Evolutionary conservation across 768 basidiomycete species (phyloP).

Genomic region (Lentinula guzmanii): DNA sequence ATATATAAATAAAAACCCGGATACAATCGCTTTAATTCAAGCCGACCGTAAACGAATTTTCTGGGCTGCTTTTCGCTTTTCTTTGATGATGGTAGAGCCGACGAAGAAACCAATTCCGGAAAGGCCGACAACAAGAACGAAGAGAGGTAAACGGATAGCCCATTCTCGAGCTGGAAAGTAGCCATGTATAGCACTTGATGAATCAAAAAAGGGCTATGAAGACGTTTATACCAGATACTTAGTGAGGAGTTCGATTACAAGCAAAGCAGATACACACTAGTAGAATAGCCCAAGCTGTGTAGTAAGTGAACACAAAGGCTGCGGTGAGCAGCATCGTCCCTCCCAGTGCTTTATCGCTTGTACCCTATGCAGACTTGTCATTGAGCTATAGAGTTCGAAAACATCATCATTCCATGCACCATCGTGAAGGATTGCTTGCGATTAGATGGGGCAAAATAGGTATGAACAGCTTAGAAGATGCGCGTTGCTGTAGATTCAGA

Average conservation of each 20-base stretch:
- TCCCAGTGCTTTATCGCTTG: slow-evolving; percentile 79
- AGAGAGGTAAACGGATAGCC: slow-evolving; percentile 83
- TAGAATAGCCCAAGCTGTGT: slow-evolving; percentile 87
- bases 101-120: slow-evolving; percentile 77
- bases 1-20: background rate
- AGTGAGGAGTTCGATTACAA: background rate
- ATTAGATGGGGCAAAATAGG: background rate
- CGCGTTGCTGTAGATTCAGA: no score
- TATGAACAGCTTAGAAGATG: no score
- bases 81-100: slow-evolving; percentile 68
- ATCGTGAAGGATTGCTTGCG: background rate
- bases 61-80: slow-evolving; percentile 62
- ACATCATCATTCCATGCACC: background rate
- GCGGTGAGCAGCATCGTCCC: slow-evolving; percentile 76
- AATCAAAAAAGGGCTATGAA: slow-evolving; percentile 76
- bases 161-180: slow-evolving; percentile 90
- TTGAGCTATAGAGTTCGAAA: background rate
- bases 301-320: slow-evolving; percentile 76
- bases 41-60: slow-evolving; percentile 60
- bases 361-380: slow-evolving; percentile 41
- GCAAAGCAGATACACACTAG: slow-evolving; percentile 47
- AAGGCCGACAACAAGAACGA: slow-evolving; percentile 76
- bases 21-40: slow-evolving; percentile 23
- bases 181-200: slow-evolving; percentile 62
- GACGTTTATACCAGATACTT: slow-evolving; percentile 8